Base-by-base conservation (phyloP, 108 stramenopile genomes). In the Fragilariopsis cylindrus region DNA sequence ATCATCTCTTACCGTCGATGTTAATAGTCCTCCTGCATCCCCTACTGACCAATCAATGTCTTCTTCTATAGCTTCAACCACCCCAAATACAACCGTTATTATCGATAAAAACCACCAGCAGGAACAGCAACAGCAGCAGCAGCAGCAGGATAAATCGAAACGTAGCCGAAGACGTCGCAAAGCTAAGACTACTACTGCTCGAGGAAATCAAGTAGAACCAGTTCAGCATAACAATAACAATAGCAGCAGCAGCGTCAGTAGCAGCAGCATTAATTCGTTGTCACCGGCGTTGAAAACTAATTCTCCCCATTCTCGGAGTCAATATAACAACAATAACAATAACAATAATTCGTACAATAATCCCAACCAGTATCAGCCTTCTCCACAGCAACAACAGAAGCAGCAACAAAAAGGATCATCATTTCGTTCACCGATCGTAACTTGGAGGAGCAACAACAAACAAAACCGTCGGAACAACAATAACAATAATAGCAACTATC, bases 81-180 rank as follows among this genome's bases (percentile, higher is more conserved):
- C 2, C 30, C 30, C 30, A 30, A 30, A 30, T 30, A 30, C 30
- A 30, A 30, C 30, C 2, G 30, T 2, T 30, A 30, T 30, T 30
- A 4, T 21, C 4, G 58, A 60, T 60, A 11, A 30, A 3, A 12
- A 13, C 15, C 62, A 60, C 0, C 5, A 16, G 41, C n/a, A n/a
- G n/a, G n/a, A n/a, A n/a, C n/a, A n/a, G n/a, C n/a, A 6, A n/a
- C 62, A 43, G 4, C 62, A 16, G 3, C 42, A 9, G 19, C 7
- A 63, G 46, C 30, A 30, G 2, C 30, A 63, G 43, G 45, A n/a
- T n/a, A 63, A 63, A 43, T 63, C 62, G 13, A 63, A 40, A 40
- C 40, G 42, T 5, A 63, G 45, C 15, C 62, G 62, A 63, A 63
- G 62, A 63, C 62, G 62, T 11, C 41, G 62, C 39, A 63, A 63